phyloP scores from a whole-genome alignment of 176 grass and related monocot genomes.

The Carex cristatella region DNA sequence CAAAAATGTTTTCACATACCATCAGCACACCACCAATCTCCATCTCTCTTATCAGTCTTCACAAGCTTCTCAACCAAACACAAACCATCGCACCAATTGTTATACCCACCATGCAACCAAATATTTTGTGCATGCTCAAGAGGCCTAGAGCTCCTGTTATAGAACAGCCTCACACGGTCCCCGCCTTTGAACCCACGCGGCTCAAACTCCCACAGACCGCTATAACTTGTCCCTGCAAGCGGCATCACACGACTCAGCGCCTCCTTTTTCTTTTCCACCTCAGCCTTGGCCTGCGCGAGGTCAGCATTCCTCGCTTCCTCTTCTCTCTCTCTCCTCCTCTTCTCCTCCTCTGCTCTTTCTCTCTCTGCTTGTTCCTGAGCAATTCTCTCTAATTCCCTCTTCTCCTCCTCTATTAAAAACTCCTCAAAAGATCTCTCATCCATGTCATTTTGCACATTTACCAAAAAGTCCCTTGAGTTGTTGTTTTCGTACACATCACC shows the following conservation, averaged over 20 bases:
- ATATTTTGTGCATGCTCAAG: conserved; percentile 63
- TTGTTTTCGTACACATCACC: conserved; percentile 74
- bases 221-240: conserved; percentile 32
- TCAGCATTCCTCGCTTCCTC: conserved; percentile 54
- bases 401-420: conserved; percentile 70
- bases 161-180: conserved; percentile 68
- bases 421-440: conserved; percentile 73
- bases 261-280: conserved; percentile 53
- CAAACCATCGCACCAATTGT: conserved; percentile 74
- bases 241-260: conserved; percentile 36
- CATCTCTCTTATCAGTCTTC: conserved; percentile 50
- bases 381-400: conserved; percentile 56
- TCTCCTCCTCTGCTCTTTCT: conserved; percentile 60
- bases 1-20: conserved; percentile 33
- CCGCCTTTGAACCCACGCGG: conserved; percentile 60
- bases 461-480: conserved; percentile 54
- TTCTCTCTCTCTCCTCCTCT: conserved; percentile 47
- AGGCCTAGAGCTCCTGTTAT: conserved; percentile 63
- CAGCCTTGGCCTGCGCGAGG: conserved; percentile 50
- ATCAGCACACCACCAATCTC: conserved; percentile 85
- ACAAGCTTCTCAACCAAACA: conserved; percentile 53
- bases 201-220: conserved; percentile 72
- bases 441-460: conserved; percentile 57
- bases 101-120: conserved; percentile 90
- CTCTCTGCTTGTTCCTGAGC: conserved; percentile 81